Percentiles rank a stretch among this genome's conserved stretches.
phyloP scores from a whole-genome alignment of 2,329 filamentous ascomycete species.

The Ascochyta fabae region DNA sequence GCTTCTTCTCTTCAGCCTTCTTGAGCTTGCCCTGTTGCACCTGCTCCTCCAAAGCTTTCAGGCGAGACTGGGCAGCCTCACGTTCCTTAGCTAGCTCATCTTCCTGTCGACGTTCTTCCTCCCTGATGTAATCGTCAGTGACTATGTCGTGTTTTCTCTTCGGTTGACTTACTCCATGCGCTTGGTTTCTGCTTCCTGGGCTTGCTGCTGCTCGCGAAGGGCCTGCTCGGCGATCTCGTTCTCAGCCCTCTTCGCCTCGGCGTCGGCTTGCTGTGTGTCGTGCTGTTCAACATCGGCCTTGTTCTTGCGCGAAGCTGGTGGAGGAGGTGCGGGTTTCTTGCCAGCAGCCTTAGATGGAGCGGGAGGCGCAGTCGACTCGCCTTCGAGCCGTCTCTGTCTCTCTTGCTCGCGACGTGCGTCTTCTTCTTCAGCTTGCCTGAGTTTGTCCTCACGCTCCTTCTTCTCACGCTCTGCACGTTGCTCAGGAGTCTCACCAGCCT shows the following conservation, averaged over 20 bases:
- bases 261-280: conserved; percentile 59
- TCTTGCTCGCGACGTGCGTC: conserved; percentile 88
- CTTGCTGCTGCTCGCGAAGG: conserved; percentile 72
- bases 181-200: conserved; percentile 74
- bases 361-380: conserved; percentile 73
- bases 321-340: conserved; percentile 70
- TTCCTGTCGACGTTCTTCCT: conserved; percentile 76
- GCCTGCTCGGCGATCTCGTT: conserved; percentile 59
- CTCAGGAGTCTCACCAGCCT: conserved; percentile 78
- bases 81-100: conserved; percentile 81
- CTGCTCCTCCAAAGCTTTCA: conserved; percentile 91
- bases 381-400: conserved; percentile 79
- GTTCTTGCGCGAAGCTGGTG: conserved; percentile 74
- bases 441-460: conserved; percentile 83
- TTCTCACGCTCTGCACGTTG: conserved; percentile 89
- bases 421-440: conserved; percentile 91
- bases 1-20: conserved; percentile 95
- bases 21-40: conserved; percentile 91
- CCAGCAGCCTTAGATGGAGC: conserved; percentile 50
- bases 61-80: conserved; percentile 78
- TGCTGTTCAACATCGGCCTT: conserved; percentile 65
- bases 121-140: conserved; percentile 59
- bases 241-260: conserved; percentile 67
- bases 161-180: conserved; percentile 77
- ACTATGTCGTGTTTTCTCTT: neutral